Conservation (phyloP, 2,329 filamentous ascomycete species). For the Sclerotinia minor region DNA sequence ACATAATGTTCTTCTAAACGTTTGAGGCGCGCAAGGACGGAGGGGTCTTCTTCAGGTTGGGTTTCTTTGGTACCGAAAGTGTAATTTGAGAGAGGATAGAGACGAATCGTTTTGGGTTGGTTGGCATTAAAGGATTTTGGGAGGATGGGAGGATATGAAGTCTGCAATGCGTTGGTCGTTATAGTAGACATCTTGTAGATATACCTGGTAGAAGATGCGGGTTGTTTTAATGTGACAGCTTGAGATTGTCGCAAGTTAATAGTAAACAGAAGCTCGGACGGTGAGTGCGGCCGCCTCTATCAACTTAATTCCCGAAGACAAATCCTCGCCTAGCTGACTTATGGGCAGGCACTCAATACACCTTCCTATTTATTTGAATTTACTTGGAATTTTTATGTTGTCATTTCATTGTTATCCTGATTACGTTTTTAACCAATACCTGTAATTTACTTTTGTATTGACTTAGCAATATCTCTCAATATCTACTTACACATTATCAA, state of each 20-base stretch:
- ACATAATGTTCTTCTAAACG: slow-evolving; percentile 94
- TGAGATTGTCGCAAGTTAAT: slow-evolving; percentile 1
- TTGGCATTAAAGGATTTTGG: slow-evolving; percentile 84
- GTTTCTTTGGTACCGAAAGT: slow-evolving; percentile 98
- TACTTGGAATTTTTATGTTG: background rate
- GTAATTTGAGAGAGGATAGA: slow-evolving; percentile 97
- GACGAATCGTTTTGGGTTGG: slow-evolving; percentile 84
- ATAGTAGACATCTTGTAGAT: slow-evolving; percentile 75
- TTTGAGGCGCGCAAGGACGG: slow-evolving; percentile 87
- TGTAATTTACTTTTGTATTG: background rate
- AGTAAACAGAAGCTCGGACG: slow-evolving; percentile 14
- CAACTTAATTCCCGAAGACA: background rate
- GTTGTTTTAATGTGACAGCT: slow-evolving; percentile 9
- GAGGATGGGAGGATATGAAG: slow-evolving; percentile 73
- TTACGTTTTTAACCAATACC: background rate
- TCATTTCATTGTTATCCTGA: background rate
- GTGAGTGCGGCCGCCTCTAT: slow-evolving; percentile 11
- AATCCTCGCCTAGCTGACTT: slow-evolving; percentile 1
- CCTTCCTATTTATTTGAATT: background rate
- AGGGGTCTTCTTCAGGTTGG: slow-evolving; percentile 96
- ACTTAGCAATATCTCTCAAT: background rate
- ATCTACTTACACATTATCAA: background rate
- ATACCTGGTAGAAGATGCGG: background rate
- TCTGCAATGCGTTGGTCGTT: slow-evolving; percentile 72
- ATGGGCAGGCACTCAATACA: background rate